Percentiles rank a stretch among this genome's conserved stretches.
Conservation (phyloP, 176 grass and related monocot species). For the Oryza glumipatula region DNA sequence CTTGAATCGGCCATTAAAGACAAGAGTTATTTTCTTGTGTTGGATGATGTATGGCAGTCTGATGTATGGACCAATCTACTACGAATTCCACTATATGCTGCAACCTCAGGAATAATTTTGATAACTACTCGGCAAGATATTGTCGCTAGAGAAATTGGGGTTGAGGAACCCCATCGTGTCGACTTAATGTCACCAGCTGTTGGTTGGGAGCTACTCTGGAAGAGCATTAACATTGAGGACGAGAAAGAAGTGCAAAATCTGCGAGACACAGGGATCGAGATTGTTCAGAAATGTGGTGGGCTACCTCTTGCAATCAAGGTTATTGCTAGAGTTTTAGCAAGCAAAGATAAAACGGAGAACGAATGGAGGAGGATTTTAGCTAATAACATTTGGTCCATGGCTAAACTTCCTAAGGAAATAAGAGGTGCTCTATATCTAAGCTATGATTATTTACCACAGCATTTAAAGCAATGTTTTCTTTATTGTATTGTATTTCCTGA, state of each 20-base stretch:
- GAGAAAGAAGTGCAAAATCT: slow-evolving; percentile 26
- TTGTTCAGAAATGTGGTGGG: not conserved
- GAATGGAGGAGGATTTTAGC: slow-evolving; percentile 41
- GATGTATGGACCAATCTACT: slow-evolving; percentile 30
- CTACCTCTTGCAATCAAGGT: slow-evolving; percentile 56
- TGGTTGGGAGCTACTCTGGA: slow-evolving; percentile 40
- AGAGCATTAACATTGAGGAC: slow-evolving; percentile 1
- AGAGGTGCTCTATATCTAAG: not conserved
- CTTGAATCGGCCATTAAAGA: not conserved
- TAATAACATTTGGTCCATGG: slow-evolving; percentile 29
- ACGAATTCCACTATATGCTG: not conserved
- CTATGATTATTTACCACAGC: slow-evolving; percentile 34
- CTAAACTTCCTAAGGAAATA: slow-evolving; percentile 6
- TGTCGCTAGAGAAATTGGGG: not conserved
- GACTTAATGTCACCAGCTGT: slow-evolving; percentile 7
- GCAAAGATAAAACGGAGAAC: not conserved
- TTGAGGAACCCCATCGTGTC: slow-evolving; percentile 21
- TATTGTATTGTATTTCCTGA: slow-evolving; percentile 36
- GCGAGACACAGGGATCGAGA: not conserved
- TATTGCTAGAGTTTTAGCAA: slow-evolving; percentile 1
- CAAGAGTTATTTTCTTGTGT: slow-evolving; percentile 29
- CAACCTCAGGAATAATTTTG: not conserved
- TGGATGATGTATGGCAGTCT: slow-evolving; percentile 30
- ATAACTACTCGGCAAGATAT: slow-evolving; percentile 36
- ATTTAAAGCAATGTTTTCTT: slow-evolving; percentile 39